Evolutionary conservation across 495 filamentous ascomycete species (phyloP).

Genomic region (Penicillium maclennaniae): DNA sequence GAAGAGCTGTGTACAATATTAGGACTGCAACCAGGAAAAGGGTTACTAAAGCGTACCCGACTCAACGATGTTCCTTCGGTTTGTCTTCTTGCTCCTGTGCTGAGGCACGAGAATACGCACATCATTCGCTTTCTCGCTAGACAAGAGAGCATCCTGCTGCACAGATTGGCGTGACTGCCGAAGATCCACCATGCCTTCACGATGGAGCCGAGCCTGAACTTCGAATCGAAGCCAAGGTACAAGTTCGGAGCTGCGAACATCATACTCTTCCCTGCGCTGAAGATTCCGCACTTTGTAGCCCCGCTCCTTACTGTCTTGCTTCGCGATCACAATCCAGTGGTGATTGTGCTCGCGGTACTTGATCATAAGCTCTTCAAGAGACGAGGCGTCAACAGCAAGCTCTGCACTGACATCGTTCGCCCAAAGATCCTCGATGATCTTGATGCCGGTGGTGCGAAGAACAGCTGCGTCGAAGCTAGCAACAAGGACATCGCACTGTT

Average conservation of each 20-base stretch:
- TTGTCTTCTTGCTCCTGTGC: conserved; percentile 85
- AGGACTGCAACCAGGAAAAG: not conserved
- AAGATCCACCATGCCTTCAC: conserved; percentile 47
- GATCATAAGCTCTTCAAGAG: conserved; percentile 65
- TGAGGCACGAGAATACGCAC: conserved; percentile 79
- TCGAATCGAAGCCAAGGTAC: conserved; percentile 78
- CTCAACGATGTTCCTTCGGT: conserved; percentile 79
- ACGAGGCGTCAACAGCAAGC: conserved; percentile 71
- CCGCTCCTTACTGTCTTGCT: conserved; percentile 68
- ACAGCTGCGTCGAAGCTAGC: conserved; percentile 77
- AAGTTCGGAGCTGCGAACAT: conserved; percentile 71
- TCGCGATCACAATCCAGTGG: conserved; percentile 82
- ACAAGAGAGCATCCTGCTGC: conserved; percentile 36
- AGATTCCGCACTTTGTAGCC: conserved; percentile 73
- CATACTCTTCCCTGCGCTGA: conserved; percentile 74
- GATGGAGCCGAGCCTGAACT: conserved; percentile 70
- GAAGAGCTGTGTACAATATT: conserved; percentile 47
- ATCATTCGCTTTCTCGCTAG: conserved; percentile 56
- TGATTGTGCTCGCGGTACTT: conserved; percentile 71
- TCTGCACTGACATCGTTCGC: conserved; percentile 83
- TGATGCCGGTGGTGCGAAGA: conserved; percentile 69
- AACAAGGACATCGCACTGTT: conserved; percentile 80
- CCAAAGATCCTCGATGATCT: conserved; percentile 78
- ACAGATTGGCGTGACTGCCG: conserved; percentile 47
- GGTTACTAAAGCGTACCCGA: conserved; percentile 44